Evolutionary conservation across 2,329 filamentous ascomycete genomes (phyloP).

Genomic region (Neonectria magnoliae): DNA sequence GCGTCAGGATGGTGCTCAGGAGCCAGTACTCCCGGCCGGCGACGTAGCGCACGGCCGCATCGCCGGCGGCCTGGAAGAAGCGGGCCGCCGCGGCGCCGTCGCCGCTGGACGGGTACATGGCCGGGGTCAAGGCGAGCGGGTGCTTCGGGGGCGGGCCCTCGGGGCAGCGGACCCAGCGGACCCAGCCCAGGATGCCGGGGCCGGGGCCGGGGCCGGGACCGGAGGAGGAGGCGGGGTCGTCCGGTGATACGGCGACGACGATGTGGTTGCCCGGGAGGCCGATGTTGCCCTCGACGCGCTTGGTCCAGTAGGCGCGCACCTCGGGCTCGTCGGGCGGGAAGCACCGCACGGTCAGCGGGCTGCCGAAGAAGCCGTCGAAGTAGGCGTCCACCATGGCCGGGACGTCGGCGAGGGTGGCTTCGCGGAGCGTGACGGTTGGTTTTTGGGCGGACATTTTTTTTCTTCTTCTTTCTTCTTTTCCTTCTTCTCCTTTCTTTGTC

Average conservation of each 20-base stretch:
- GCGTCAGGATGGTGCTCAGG: slow-evolving; percentile 47
- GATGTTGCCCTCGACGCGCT: slow-evolving; percentile 38
- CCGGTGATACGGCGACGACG: slow-evolving; percentile 43
- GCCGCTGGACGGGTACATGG: slow-evolving; percentile 38
- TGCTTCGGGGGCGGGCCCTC: slow-evolving; percentile 25
- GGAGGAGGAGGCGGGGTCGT: not conserved
- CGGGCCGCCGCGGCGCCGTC: slow-evolving; percentile 47
- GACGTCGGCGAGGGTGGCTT: slow-evolving; percentile 49
- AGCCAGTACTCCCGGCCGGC: slow-evolving; percentile 45
- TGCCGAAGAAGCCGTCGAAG: slow-evolving; percentile 44
- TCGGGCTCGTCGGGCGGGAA: slow-evolving; percentile 41
- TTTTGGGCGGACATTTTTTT: slow-evolving; percentile 24
- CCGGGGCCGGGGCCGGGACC: slow-evolving; percentile 7
- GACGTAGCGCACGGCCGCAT: slow-evolving; percentile 39
- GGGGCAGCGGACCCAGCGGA: slow-evolving; percentile 47
- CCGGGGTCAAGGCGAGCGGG: slow-evolving; percentile 35
- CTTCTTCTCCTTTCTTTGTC: not conserved
- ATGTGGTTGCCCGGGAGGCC: slow-evolving; percentile 45
- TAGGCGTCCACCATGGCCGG: slow-evolving; percentile 44
- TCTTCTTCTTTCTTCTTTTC: not conserved
- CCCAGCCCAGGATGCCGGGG: slow-evolving; percentile 44
- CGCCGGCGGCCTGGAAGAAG: slow-evolving; percentile 52
- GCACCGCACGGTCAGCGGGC: slow-evolving; percentile 46
- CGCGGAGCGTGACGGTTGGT: slow-evolving; percentile 44
- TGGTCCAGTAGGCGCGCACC: slow-evolving; percentile 30